Base-by-base conservation (phyloP, 805 yeast species). In the Starmerella apis region DNA sequence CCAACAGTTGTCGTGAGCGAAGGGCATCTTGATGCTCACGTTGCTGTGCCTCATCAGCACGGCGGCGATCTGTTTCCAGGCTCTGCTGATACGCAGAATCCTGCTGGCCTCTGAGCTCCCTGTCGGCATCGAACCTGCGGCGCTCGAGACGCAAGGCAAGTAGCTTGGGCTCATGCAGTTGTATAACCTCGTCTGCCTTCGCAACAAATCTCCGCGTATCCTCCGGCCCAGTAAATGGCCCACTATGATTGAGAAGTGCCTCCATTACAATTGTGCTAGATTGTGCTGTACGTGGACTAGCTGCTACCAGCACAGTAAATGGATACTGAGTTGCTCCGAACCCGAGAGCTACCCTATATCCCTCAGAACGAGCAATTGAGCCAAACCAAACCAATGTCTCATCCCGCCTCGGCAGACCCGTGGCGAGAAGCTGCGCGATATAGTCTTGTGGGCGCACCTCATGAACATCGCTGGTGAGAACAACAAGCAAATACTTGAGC, bases 271-370 rank as follows among this genome's bases (percentile, higher is more conserved):
- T 79, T 1, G 63, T 55, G 43, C 51, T 53, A 35, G 66, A 59
- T 16, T 64, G 62, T 7, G 67, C 62, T 11, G 61, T 60, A 50
- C 56, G 60, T 45, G 79, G 74, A 16, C 86, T 83, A 48, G 86
- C 70, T 43, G 86, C 81, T 10, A 92, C 64, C 11, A 88, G 67
- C 0, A 90, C 94, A 30, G 85, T 64, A 61, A 84, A 83, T n/a
- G 98, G 98, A 60, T 81, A 80, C 56, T 77, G 75, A 19, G 86
- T 74, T 36, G 81, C 81, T 50, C 77, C 75, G 52, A 88, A 73
- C 33, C 81, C 78, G 60, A 83, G 80, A 0, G 94, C 83, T 14
- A 86, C 80, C 59, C 86, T 94, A 61, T 77, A 80, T 1, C 90
- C 85, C 64, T 90, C 97, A 19, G 87, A 78, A 50, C 79, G 79